phyloP scores from a whole-genome alignment of 768 basidiomycete species.

The Boletus rex-veris region DNA sequence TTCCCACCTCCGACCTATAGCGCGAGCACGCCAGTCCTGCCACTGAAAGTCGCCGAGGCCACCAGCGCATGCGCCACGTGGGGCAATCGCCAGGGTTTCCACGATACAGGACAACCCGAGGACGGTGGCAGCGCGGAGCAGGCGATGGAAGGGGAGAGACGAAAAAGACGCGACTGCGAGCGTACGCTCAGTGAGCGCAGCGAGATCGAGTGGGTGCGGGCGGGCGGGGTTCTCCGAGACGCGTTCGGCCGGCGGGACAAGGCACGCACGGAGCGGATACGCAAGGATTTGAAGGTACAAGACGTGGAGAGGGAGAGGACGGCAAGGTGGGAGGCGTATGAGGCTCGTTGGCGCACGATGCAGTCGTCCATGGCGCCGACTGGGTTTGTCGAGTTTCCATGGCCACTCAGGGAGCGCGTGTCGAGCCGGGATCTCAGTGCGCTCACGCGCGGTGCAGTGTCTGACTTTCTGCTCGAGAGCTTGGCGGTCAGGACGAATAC shows the following conservation, averaged over 20 bases:
- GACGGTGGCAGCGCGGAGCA: not conserved
- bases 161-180: slow-evolving; percentile 30
- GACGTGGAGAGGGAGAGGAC: slow-evolving; percentile 39
- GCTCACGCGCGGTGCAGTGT: slow-evolving; percentile 39
- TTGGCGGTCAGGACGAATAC: slow-evolving; percentile 40
- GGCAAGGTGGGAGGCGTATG: slow-evolving; percentile 52
- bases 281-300: slow-evolving; percentile 44
- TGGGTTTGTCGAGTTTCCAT: slow-evolving; percentile 56
- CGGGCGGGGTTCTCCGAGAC: slow-evolving; percentile 54
- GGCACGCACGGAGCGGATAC: slow-evolving; percentile 46
- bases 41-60: not conserved
- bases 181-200: slow-evolving; percentile 43
- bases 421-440: slow-evolving; percentile 23
- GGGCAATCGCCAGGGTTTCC: not conserved
- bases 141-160: slow-evolving; percentile 14
- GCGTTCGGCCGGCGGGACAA: slow-evolving; percentile 46
- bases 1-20: slow-evolving; percentile 15
- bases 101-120: not conserved
- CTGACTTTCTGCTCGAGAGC: slow-evolving; percentile 49
- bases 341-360: slow-evolving; percentile 47
- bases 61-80: not conserved
- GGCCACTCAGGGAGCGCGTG: slow-evolving; percentile 45
- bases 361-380: slow-evolving; percentile 29
- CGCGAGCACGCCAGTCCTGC: not conserved
- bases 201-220: slow-evolving; percentile 59